phyloP scores from a whole-genome alignment of 2,329 filamentous ascomycete species.

The Fusarium sp. region DNA sequence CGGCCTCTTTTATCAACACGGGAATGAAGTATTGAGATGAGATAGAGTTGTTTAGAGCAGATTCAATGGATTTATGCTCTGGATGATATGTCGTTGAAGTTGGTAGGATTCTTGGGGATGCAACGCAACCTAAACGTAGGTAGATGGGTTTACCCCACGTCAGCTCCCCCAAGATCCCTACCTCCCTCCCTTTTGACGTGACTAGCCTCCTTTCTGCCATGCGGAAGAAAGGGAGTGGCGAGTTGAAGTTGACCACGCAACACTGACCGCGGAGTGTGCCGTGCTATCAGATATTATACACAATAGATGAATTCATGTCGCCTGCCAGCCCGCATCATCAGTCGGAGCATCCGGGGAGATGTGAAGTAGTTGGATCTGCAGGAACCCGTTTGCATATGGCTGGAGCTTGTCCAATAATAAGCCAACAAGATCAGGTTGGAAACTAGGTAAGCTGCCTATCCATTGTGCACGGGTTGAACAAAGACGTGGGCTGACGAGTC shows the following conservation, averaged over 20 bases:
- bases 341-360: background rate
- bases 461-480: background rate
- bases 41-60: background rate
- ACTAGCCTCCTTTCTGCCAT: background rate
- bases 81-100: background rate
- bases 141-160: constrained; percentile 1
- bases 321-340: background rate
- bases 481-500: background rate
- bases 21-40: background rate
- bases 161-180: background rate
- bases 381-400: background rate
- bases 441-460: background rate
- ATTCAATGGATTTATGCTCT: background rate
- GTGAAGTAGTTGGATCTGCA: background rate
- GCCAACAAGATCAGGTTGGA: background rate
- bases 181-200: background rate
- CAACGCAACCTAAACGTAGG: background rate
- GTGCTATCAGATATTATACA: background rate
- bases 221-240: background rate
- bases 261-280: background rate
- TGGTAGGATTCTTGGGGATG: background rate
- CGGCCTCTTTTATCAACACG: background rate
- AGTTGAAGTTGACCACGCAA: background rate
- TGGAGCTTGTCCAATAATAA: background rate
- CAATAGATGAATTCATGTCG: background rate